Evolutionary conservation across 192 early-diverging fungal species (phyloP), one percentile per base, ranked within the genome.

Genomic region (Podila clonocystis): DNA sequence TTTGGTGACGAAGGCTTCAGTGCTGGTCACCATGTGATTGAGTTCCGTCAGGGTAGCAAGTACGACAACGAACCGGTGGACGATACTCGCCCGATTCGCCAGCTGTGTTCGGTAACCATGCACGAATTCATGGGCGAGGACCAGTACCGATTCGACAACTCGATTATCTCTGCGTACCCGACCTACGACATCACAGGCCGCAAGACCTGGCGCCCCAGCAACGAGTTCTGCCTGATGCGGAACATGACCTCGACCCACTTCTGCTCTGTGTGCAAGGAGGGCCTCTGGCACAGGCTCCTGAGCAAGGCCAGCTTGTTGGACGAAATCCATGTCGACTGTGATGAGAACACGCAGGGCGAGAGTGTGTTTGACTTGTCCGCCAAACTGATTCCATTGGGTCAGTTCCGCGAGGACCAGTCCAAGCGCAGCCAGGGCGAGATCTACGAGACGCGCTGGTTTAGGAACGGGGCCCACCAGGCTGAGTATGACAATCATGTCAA

Each of bases 161-260:
- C 52, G 13, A 62, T 84, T 50, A 82, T 90, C 62, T 82, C 83
- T 26, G 87, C 87, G 7, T 91, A 86, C 52, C 90, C 88, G 1
- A 87, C 85, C 1, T 88, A 63, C 29, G 83, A 83, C 22, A 67
- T 85, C 20, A 58, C 62, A 2, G 84, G 84, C 9, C 67, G 65
- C 41, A 87, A 87, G 66, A 84, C 85, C 12, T 90, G 84, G 73
- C 71, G 90, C 6, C 85, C 85, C 8, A 88, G 85, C 38, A 78
- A 91, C 74, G 90, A 91, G 70, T 79, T 67, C 33, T 91, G 90
- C 49, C 57, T 91, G 68, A 91, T 91, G 90, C 77, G 90, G 29
- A 90, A 91, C 71, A 91, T 90, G 90, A 41, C 75, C 20, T 71
- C 73, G 11, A 70, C 78, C 7, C 58, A 63, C 7, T 87, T 90